Percentiles rank a stretch among this genome's conserved stretches.
These are phyloP conservation scores for Leccinum rimulosum DNA, from an alignment of 768 basidiomycete species.

Conservation along the genomic window DNA sequence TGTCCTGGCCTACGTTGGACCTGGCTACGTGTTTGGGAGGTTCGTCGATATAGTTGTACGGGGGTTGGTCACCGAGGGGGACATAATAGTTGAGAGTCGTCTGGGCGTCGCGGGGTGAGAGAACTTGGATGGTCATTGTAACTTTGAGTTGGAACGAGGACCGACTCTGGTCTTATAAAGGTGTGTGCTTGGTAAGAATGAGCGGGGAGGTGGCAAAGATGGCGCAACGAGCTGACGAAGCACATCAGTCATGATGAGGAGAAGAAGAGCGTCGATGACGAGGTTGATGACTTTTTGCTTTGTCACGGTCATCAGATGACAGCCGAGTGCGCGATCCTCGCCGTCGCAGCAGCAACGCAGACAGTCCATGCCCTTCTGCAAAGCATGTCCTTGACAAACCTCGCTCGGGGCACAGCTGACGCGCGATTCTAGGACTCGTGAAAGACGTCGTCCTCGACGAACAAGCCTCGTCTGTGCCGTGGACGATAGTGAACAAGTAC, in stretches of 20 bases:
- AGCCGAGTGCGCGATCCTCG: slow-evolving; percentile 27
- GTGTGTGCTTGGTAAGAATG: slow-evolving; percentile 6
- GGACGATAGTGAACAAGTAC: slow-evolving; percentile 80
- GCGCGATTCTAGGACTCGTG: slow-evolving; percentile 20
- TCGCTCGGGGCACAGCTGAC: slow-evolving; percentile 17
- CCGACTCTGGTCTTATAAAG: slow-evolving; percentile 10
- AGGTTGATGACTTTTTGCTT: neutral
- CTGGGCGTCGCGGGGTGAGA: slow-evolving; percentile 35
- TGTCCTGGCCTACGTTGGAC: slow-evolving; percentile 31
- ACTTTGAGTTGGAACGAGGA: neutral
- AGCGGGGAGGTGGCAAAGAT: neutral
- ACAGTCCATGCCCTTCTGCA: slow-evolving; percentile 22
- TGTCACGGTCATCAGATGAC: slow-evolving; percentile 1
- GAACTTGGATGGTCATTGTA: slow-evolving; percentile 22
- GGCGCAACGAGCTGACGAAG: slow-evolving; percentile 14
- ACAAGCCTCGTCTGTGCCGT: slow-evolving; percentile 43
- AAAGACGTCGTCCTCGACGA: slow-evolving; percentile 19
- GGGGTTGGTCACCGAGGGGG: slow-evolving; percentile 27
- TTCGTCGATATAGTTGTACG: slow-evolving; percentile 35
- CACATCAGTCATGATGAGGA: slow-evolving; percentile 4
- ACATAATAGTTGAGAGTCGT: slow-evolving; percentile 39
- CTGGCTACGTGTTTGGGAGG: slow-evolving; percentile 28
- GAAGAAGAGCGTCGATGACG: neutral
- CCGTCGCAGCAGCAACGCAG: slow-evolving; percentile 21
- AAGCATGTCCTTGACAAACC: slow-evolving; percentile 17